A percentile compares a stretch with the other conserved stretches of the same genome.
These are phyloP conservation scores for Ophiostoma populinum DNA, from an alignment of 2,329 filamentous ascomycete genomes.

Conservation along the genomic window DNA sequence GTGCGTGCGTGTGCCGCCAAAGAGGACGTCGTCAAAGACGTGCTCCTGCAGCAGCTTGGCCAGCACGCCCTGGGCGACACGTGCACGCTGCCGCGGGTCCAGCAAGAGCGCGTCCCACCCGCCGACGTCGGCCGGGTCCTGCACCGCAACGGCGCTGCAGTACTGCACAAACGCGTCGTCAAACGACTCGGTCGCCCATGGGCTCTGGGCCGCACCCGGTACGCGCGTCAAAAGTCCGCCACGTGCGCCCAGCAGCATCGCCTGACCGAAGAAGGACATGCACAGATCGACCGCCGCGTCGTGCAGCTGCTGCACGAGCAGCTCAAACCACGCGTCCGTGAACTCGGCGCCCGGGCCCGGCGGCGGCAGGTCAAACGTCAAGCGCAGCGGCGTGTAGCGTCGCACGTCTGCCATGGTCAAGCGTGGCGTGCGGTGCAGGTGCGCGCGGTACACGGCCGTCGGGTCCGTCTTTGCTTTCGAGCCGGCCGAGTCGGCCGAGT, in stretches of 20 bases:
- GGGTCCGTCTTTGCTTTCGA: background rate
- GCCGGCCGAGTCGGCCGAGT: too few species aligned
- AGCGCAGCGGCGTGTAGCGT: slow-evolving; percentile 11
- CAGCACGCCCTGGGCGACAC: slow-evolving; percentile 20
- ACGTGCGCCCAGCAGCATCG: too few species aligned
- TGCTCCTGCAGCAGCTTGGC: slow-evolving; percentile 21
- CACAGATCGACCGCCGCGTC: slow-evolving; percentile 12
- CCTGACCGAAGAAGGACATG: slow-evolving; percentile 16
- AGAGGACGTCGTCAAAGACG: slow-evolving; percentile 22
- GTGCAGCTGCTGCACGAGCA: slow-evolving; percentile 16
- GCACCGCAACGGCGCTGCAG: slow-evolving; percentile 17
- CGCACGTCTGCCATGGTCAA: slow-evolving; percentile 5
- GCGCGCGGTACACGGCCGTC: too few species aligned
- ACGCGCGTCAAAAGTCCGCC: too few species aligned
- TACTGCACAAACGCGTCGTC: slow-evolving; percentile 20
- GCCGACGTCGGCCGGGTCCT: slow-evolving; percentile 18
- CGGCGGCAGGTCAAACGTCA: slow-evolving; percentile 12
- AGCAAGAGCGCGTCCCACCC: slow-evolving; percentile 20
- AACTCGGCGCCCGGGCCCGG: slow-evolving; percentile 7
- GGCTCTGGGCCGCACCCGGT: too few species aligned
- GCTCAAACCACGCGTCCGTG: slow-evolving; percentile 14
- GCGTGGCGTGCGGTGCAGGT: too few species aligned
- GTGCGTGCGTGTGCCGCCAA: slow-evolving; percentile 19
- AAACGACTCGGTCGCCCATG: slow-evolving; percentile 13
- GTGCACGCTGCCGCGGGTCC: slow-evolving; percentile 16